These are phyloP conservation scores for Polygonum aviculare DNA, from an alignment of 148 eudicot species.

Conservation along the genomic window DNA sequence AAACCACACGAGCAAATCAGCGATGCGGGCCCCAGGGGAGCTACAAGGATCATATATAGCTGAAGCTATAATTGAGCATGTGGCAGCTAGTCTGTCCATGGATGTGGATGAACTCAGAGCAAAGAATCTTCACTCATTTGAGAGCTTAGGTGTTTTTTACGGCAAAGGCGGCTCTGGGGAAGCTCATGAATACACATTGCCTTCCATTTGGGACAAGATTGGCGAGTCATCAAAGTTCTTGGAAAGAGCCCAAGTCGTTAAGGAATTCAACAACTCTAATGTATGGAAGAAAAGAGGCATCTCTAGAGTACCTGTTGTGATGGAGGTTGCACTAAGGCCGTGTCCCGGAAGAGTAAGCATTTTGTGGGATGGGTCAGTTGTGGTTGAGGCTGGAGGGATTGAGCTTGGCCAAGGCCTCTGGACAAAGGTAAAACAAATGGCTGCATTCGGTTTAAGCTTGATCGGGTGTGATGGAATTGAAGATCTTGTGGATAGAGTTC, in stretches of 20 bases:
- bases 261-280: conserved; percentile 34
- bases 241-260: conserved; percentile 29
- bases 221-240: conserved; percentile 38
- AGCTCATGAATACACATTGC: conserved; percentile 61
- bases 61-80: conserved; percentile 75
- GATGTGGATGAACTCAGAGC: conserved; percentile 62
- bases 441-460: conserved; percentile 56
- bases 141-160: conserved; percentile 54
- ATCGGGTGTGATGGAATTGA: conserved; percentile 51
- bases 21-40: conserved; percentile 92
- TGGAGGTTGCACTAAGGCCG: conserved; percentile 39
- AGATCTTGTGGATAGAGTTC: conserved; percentile 50
- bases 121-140: conserved; percentile 52
- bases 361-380: conserved; percentile 72
- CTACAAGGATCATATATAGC: conserved; percentile 74
- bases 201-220: conserved; percentile 58
- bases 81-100: conserved; percentile 52
- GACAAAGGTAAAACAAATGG: conserved; percentile 89
- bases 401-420: conserved; percentile 90
- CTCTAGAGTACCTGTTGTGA: conserved; percentile 61
- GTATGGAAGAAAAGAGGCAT: conserved; percentile 77
- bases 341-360: conserved; percentile 86
- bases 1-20: conserved; percentile 58
- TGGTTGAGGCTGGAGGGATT: conserved; percentile 92
- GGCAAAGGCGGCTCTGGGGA: conserved; percentile 34